These are phyloP conservation scores for Melastoma malabathricum DNA, from an alignment of 345 rosid species.

Conservation along the genomic window DNA sequence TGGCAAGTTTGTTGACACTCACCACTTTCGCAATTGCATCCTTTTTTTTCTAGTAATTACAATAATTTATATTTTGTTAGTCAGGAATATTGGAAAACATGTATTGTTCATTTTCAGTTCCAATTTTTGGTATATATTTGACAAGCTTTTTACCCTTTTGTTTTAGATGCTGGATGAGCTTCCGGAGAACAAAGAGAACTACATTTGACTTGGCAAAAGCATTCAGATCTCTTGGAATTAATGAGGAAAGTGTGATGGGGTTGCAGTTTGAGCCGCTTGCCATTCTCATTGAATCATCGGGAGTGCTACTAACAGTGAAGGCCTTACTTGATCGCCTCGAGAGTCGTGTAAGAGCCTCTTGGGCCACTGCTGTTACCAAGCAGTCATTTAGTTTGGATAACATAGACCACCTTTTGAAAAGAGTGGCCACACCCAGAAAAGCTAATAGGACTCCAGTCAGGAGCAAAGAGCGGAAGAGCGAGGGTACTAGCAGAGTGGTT, in stretches of 20 bases:
- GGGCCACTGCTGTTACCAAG: slow-evolving; percentile 16
- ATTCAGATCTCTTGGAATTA: slow-evolving; percentile 52
- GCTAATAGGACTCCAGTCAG: slow-evolving; percentile 26
- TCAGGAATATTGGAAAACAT: too few species aligned
- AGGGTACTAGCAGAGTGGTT: slow-evolving; percentile 20
- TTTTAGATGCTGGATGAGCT: slow-evolving; percentile 81
- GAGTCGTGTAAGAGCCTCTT: slow-evolving; percentile 54
- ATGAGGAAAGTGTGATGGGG: slow-evolving; percentile 30
- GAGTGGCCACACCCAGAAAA: slow-evolving; percentile 68
- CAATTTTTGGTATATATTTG: too few species aligned
- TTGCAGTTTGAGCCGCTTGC: slow-evolving; percentile 89
- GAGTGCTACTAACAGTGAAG: slow-evolving; percentile 48
- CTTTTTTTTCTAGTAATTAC: too few species aligned
- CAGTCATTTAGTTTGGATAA: slow-evolving; percentile 32
- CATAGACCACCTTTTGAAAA: slow-evolving; percentile 80
- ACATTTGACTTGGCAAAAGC: slow-evolving; percentile 60
- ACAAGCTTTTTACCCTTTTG: too few species aligned
- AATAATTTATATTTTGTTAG: too few species aligned
- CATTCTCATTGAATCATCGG: slow-evolving; percentile 44
- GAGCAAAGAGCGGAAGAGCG: slow-evolving; percentile 45
- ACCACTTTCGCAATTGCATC: too few species aligned
- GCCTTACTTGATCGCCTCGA: slow-evolving; percentile 70
- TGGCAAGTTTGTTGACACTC: too few species aligned
- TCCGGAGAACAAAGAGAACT: slow-evolving; percentile 46
- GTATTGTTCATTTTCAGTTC: too few species aligned